Evolutionary conservation across 2,329 filamentous ascomycete species (phyloP).

Genomic region (Lithohypha guttulata): DNA sequence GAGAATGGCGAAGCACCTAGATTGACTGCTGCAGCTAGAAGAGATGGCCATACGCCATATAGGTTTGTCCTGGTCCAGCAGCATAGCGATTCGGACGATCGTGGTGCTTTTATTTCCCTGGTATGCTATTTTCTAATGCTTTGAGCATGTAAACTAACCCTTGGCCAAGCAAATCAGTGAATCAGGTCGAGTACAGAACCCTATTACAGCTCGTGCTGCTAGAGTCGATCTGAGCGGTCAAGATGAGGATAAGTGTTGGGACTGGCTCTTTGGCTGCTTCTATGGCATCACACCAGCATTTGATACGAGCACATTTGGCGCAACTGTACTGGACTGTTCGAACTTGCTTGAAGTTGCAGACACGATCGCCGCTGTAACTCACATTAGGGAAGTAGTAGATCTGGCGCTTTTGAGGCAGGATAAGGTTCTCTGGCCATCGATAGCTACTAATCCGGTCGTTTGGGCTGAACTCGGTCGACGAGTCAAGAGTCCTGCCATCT

Average conservation of each 20-base stretch:
- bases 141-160: slow-evolving; percentile 13
- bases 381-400: slow-evolving; percentile 38
- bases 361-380: slow-evolving; percentile 33
- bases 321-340: slow-evolving; percentile 31
- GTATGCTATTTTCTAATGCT: slow-evolving; percentile 10
- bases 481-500: slow-evolving; percentile 35
- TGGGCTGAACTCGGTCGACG: slow-evolving; percentile 39
- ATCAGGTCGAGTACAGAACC: slow-evolving; percentile 3
- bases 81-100: neutral
- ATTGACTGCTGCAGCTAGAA: slow-evolving; percentile 24
- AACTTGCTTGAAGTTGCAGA: slow-evolving; percentile 37
- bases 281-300: slow-evolving; percentile 35
- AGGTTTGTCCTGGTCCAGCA: slow-evolving; percentile 18
- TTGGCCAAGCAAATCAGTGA: neutral
- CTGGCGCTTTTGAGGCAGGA: slow-evolving; percentile 38
- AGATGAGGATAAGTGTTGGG: slow-evolving; percentile 27
- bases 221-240: slow-evolving; percentile 28
- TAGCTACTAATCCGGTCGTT: slow-evolving; percentile 31
- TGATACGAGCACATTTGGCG: slow-evolving; percentile 29
- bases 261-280: slow-evolving; percentile 37
- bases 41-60: slow-evolving; percentile 19
- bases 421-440: slow-evolving; percentile 35
- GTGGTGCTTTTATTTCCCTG: slow-evolving; percentile 14
- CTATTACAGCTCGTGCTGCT: slow-evolving; percentile 13
- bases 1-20: slow-evolving; percentile 20